A percentile compares a stretch with the other conserved stretches of the same genome.
These are phyloP conservation scores for Phycomyces nitens DNA, from an alignment of 192 early-diverging fungal genomes.

Conservation along the genomic window DNA sequence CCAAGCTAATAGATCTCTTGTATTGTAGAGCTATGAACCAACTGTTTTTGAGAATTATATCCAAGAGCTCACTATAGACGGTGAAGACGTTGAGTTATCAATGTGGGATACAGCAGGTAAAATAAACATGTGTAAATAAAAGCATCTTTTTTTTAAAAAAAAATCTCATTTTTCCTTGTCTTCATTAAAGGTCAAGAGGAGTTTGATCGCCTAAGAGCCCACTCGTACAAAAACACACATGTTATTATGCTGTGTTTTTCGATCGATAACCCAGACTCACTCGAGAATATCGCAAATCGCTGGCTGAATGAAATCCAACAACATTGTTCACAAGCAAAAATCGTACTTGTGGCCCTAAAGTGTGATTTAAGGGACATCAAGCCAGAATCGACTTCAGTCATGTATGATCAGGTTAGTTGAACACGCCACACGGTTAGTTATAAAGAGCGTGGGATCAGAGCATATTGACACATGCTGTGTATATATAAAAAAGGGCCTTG, in stretches of 20 bases:
- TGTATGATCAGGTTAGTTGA: conserved; percentile 32
- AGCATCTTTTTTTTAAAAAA: conserved; percentile 6
- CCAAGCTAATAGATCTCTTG: not conserved
- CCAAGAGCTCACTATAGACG: conserved; percentile 34
- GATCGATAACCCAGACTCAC: conserved; percentile 29
- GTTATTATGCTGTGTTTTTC: conserved; percentile 35
- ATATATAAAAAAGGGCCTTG: conserved; percentile 18
- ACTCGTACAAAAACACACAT: conserved; percentile 33
- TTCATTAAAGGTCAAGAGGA: conserved; percentile 29
- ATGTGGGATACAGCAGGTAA: conserved; percentile 44
- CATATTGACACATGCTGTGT: too few relatives aligned
- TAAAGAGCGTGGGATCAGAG: not conserved
- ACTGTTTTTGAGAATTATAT: conserved; percentile 43
- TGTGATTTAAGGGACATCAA: conserved; percentile 28
- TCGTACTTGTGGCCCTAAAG: conserved; percentile 30
- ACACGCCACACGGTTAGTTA: not conserved
- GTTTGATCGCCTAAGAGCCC: conserved; percentile 26
- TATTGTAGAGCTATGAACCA: conserved; percentile 39
- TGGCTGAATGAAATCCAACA: conserved; percentile 27
- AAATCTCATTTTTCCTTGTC: not conserved
- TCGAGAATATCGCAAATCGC: conserved; percentile 31
- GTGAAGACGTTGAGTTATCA: conserved; percentile 33
- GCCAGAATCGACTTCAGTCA: conserved; percentile 3
- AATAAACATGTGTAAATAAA: not conserved
- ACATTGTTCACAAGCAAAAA: conserved; percentile 24